phyloP scores from a whole-genome alignment of 768 basidiomycete species.

The Coprinellus micaceus region DNA sequence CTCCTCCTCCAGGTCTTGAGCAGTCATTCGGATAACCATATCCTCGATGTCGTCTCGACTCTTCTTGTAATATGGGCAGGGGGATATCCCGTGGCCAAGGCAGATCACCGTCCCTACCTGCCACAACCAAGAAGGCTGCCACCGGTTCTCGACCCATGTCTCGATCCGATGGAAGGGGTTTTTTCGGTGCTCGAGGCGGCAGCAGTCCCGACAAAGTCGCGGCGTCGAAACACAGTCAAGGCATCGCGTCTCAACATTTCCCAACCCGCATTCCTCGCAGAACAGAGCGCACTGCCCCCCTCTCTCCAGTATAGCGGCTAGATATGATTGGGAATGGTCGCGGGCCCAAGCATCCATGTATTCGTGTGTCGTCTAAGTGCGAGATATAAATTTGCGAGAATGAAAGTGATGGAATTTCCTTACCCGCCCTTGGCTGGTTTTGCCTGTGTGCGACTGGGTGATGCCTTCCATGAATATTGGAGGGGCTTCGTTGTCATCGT shows the following conservation, averaged over 20 bases:
- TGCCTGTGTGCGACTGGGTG: too few relatives aligned
- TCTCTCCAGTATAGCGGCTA: background rate
- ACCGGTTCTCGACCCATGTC: slow-evolving; percentile 18
- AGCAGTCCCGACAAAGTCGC: background rate
- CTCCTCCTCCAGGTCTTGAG: background rate
- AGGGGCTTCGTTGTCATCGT: too few relatives aligned
- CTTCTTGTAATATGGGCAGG: slow-evolving; percentile 13
- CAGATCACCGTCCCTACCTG: slow-evolving; percentile 18
- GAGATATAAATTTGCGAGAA: too few relatives aligned
- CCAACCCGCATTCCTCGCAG: background rate
- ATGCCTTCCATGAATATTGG: too few relatives aligned
- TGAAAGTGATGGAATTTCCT: too few relatives aligned
- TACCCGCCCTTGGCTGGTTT: too few relatives aligned
- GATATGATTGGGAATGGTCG: background rate
- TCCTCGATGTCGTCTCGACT: background rate
- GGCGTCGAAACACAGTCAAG: background rate
- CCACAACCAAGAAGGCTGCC: slow-evolving; percentile 12
- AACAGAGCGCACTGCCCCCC: background rate
- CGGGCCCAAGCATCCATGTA: background rate
- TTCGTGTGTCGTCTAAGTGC: background rate
- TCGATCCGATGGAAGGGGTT: slow-evolving; percentile 19
- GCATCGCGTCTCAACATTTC: background rate
- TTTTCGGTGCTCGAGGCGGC: background rate
- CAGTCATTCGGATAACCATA: background rate
- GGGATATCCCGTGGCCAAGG: slow-evolving; percentile 17